phyloP scores from a whole-genome alignment of 768 basidiomycete genomes.

The Pleurotus giganteus region DNA sequence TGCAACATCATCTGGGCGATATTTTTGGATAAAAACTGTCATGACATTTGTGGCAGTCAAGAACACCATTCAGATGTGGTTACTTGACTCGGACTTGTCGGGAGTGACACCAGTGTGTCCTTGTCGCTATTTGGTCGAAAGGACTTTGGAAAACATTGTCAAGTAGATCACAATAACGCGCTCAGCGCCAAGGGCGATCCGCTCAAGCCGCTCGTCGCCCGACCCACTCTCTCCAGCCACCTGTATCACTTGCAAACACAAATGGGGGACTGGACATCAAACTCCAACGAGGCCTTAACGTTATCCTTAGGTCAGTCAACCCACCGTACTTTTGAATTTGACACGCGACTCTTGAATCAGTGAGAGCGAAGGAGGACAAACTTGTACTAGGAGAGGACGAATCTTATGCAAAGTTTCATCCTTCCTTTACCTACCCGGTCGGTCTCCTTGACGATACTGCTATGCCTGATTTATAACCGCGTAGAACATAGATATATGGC shows the following conservation, averaged over 20 bases:
- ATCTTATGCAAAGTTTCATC: slow-evolving; percentile 69
- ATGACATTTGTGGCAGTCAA: too few relatives aligned
- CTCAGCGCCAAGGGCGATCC: slow-evolving; percentile 9
- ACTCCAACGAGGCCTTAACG: slow-evolving; percentile 74
- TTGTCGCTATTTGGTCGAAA: background rate
- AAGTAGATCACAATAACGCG: slow-evolving; percentile 9
- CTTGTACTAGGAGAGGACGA: slow-evolving; percentile 55
- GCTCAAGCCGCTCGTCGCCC: slow-evolving; percentile 8
- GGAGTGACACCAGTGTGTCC: background rate
- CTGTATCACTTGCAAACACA: background rate
- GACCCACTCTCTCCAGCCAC: background rate
- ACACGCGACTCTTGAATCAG: slow-evolving; percentile 32
- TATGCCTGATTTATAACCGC: background rate
- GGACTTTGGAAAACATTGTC: background rate
- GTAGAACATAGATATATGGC: slow-evolving; percentile 74
- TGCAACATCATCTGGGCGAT: too few relatives aligned
- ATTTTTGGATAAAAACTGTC: too few relatives aligned
- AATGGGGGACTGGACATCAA: slow-evolving; percentile 72
- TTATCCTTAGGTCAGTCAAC: slow-evolving; percentile 66
- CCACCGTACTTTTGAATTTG: background rate
- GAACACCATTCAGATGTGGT: too few relatives aligned
- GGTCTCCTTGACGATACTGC: slow-evolving; percentile 22
- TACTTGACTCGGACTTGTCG: background rate
- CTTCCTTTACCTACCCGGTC: slow-evolving; percentile 93
- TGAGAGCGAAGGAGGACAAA: slow-evolving; percentile 68